Evolutionary conservation across 805 yeast genomes (phyloP).

Genomic region (Yarrowia yakushimensis): DNA sequence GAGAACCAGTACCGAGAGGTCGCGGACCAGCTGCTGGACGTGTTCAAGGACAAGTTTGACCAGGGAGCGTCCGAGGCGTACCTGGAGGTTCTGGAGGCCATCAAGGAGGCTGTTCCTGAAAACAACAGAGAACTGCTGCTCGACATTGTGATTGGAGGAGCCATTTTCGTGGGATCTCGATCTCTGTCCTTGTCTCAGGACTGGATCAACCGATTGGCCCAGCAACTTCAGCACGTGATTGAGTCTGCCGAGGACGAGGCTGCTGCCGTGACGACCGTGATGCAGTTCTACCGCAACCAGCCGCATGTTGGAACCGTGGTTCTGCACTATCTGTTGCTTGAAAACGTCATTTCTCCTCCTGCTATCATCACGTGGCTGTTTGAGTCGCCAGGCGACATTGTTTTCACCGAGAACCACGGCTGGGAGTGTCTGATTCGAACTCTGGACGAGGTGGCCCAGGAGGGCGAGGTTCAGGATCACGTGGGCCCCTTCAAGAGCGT

Average conservation of each 20-base stretch:
- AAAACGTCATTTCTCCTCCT: conserved; percentile 43
- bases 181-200: conserved; percentile 75
- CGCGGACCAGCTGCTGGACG: conserved; percentile 41
- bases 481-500: conserved; percentile 1
- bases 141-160: conserved; percentile 61
- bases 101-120: conserved; percentile 29
- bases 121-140: conserved; percentile 48
- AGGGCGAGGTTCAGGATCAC: background rate
- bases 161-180: conserved; percentile 81
- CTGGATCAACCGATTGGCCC: conserved; percentile 45
- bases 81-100: conserved; percentile 22
- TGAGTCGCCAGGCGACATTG: background rate
- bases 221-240: conserved; percentile 38
- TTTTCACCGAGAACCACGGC: conserved; percentile 39
- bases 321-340: conserved; percentile 49
- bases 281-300: conserved; percentile 62
- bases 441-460: background rate
- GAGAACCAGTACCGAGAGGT: conserved; percentile 40
- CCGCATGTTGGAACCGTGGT: conserved; percentile 64
- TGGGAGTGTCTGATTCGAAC: conserved; percentile 32
- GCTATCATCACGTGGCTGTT: conserved; percentile 45
- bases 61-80: conserved; percentile 35
- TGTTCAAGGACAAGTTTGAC: conserved; percentile 33
- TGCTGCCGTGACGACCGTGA: conserved; percentile 52
- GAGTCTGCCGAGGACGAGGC: conserved; percentile 36